Percentiles rank a stretch among this genome's conserved stretches.
phyloP scores from a whole-genome alignment of 257 asterid species.

The Buddleja alternifolia region DNA sequence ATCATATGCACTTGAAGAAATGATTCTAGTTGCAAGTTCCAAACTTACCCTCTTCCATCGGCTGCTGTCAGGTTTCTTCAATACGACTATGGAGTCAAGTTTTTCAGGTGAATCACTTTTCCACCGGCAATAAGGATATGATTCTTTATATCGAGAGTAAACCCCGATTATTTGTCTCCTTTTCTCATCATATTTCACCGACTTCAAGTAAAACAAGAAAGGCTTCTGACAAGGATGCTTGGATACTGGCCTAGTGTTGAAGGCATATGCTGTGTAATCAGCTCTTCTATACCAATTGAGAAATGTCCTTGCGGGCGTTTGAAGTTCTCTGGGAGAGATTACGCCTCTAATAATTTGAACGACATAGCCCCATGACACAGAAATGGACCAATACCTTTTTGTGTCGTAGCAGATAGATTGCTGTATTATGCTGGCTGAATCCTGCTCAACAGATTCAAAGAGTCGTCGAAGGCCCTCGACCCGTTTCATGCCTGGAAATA shows the following conservation, averaged over 20 bases:
- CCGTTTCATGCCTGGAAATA: background rate
- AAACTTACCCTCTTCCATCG: no score
- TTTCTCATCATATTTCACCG: background rate
- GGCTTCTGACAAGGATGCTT: constrained; percentile 4
- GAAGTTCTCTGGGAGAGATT: background rate
- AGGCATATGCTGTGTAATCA: background rate
- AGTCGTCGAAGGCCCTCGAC: background rate
- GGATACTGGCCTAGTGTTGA: background rate
- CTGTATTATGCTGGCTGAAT: background rate
- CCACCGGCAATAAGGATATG: no score
- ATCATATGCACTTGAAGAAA: no score
- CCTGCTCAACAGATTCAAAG: background rate
- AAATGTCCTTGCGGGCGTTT: background rate
- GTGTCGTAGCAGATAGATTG: constrained; percentile 1
- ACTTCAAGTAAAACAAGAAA: background rate
- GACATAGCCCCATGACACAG: background rate
- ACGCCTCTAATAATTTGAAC: background rate
- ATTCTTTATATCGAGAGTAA: no score
- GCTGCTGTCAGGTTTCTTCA: no score
- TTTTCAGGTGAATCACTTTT: no score
- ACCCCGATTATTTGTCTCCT: no score
- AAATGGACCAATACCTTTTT: background rate
- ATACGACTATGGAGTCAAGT: no score
- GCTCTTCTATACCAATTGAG: background rate
- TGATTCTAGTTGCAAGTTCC: no score